Evolutionary conservation across 441 rosid genomes (phyloP), one percentile per base, ranked within the genome.

Genomic region (Jatropha podagrica): DNA sequence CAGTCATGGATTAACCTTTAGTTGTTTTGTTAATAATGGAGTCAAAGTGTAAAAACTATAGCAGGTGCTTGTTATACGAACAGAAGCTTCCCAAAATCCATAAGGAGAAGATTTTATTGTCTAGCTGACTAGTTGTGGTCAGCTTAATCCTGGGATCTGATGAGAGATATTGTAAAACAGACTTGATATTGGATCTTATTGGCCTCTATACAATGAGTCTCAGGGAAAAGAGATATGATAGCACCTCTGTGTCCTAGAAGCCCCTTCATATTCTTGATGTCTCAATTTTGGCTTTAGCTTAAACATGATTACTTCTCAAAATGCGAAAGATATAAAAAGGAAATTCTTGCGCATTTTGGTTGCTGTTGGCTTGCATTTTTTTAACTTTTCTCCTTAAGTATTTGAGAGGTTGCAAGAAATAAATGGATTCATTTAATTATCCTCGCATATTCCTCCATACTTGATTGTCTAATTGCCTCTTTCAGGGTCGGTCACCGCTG

Each of bases 401-500:
- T 62, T 37, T 14, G 10, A 18, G 11, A 20, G 5, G 11, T 17
- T 12, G 65, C 10, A 58, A 78, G 40, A 40, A 40, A 54, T 0
- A 4, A 61, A 44, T 7, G 9, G 4, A 32, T 14, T 54, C 48
- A 26, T 52, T 55, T 68, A 40, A 44, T 15, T 26, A 23, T 51
- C 26, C 40, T 41, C 12, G 48, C 40, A 10, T 64, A 44, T 72
- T 37, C 41, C 0, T 67, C 14, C 20, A 49, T 67, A 63, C 63
- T 40, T 67, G n/a, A 58, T 61, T 13, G 46, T 71, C 73, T 66
- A 60, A 44, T 44, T 54, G 46, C 48, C 41, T 71, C 32, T 61
- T 74, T 55, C 84, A 94, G 96, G 96, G 40, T 90, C 93, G 4
- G 95, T 89, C 4, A 90, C 73, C 78, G 93, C 87, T 52, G 83